These are phyloP conservation scores for Selenicereus undatus DNA, from an alignment of 148 eudicot genomes.

Conservation along the genomic window DNA sequence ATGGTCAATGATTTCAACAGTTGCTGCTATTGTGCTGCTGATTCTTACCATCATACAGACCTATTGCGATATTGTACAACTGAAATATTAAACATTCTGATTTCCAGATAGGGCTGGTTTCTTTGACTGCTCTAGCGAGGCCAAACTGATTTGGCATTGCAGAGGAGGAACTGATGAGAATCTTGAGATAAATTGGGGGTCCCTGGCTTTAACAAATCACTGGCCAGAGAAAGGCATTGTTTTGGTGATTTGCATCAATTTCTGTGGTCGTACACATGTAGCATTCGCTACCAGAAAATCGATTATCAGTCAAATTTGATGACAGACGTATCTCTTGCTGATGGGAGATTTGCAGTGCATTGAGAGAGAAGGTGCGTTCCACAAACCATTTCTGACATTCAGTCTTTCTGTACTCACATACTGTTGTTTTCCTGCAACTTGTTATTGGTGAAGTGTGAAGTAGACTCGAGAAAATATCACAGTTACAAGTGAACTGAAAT, in stretches of 20 bases:
- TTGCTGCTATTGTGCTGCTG: slow-evolving; percentile 33
- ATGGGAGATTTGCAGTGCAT: background rate
- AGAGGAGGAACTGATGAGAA: background rate
- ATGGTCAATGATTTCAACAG: slow-evolving; percentile 38
- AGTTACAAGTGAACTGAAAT: background rate
- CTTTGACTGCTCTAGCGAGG: background rate
- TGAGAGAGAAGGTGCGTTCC: background rate
- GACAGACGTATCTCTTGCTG: background rate
- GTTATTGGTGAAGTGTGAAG: background rate
- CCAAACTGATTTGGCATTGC: background rate
- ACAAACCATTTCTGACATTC: background rate
- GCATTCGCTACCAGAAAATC: background rate
- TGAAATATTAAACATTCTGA: slow-evolving; percentile 17
- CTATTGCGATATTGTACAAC: slow-evolving; percentile 29
- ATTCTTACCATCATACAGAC: slow-evolving; percentile 38
- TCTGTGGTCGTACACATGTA: background rate
- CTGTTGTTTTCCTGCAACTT: background rate
- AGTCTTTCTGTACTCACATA: background rate
- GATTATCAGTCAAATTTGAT: background rate
- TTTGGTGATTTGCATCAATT: background rate
- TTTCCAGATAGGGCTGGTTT: background rate
- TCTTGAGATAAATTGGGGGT: background rate
- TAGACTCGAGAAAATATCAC: background rate
- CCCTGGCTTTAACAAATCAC: background rate
- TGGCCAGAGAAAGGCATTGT: background rate